Percentiles rank a stretch among this genome's conserved stretches.
Evolutionary conservation across 305 asterid species (phyloP).

Genomic region (Caryopteris hybrid): DNA sequence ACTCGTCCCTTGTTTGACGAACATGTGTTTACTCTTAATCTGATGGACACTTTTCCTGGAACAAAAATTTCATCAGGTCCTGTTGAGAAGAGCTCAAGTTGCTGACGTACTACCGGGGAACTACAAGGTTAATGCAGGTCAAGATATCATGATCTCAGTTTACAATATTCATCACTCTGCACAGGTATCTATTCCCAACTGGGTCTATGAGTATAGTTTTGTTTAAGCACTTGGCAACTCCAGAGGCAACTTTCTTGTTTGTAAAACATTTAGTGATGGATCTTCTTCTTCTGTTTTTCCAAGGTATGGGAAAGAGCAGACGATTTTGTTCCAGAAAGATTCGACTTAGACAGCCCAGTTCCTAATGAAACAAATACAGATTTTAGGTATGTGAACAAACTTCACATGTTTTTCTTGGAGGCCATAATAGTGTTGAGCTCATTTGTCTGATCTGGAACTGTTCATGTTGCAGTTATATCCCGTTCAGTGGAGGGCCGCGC

Average conservation of each 20-base stretch:
- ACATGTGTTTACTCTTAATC: neutral
- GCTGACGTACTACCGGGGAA: constrained; percentile 80
- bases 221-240: neutral
- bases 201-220: neutral
- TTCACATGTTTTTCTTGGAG: neutral
- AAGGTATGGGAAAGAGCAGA: constrained; percentile 96
- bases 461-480: constrained; percentile 55
- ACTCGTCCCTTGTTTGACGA: neutral
- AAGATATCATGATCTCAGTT: constrained; percentile 95
- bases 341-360: constrained; percentile 62
- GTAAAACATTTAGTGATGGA: neutral
- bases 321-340: constrained; percentile 86
- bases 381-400: constrained; percentile 42
- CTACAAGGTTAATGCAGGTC: constrained; percentile 88
- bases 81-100: constrained; percentile 78
- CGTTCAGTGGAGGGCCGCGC: constrained; percentile 96
- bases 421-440: neutral
- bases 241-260: neutral
- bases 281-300: neutral
- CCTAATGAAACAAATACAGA: constrained; percentile 94
- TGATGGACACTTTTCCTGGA: constrained; percentile 12
- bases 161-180: constrained; percentile 90
- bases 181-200: constrained; percentile 41
- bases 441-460: neutral
- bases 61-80: constrained; percentile 44